A percentile compares a stretch with the other conserved stretches of the same genome.
These are phyloP conservation scores for Ophiocordyceps australis DNA, from an alignment of 2,329 filamentous ascomycete species.

Conservation along the genomic window DNA sequence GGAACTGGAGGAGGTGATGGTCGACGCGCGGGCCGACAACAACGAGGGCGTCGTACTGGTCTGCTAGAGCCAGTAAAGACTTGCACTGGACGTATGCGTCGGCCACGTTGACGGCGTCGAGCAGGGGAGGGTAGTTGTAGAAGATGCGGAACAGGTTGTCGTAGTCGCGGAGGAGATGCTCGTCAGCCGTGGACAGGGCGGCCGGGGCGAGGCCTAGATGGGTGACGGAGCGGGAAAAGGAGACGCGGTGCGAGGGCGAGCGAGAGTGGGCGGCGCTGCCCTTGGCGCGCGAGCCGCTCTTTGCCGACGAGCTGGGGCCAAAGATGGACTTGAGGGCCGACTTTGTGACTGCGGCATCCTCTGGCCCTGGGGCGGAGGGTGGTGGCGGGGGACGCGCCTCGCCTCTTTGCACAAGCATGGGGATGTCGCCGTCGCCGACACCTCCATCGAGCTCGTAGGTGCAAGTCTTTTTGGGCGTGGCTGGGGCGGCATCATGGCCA, in stretches of 20 bases:
- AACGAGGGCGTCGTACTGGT: conserved; percentile 80
- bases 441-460: conserved; percentile 75
- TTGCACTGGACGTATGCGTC: conserved; percentile 91
- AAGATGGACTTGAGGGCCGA: conserved; percentile 12
- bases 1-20: conserved; percentile 85
- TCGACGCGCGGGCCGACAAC: conserved; percentile 83
- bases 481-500: conserved; percentile 19
- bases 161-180: conserved; percentile 77
- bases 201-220: conserved; percentile 43
- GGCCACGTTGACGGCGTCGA: conserved; percentile 78
- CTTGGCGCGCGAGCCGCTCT: conserved; percentile 13
- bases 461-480: conserved; percentile 40
- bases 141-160: conserved; percentile 92
- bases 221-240: conserved; percentile 75
- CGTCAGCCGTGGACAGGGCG: conserved; percentile 37
- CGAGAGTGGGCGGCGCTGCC: conserved; percentile 23
- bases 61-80: conserved; percentile 69
- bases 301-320: conserved; percentile 23
- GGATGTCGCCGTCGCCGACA: conserved; percentile 54
- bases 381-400: conserved; percentile 6
- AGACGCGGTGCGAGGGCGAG: conserved; percentile 19
- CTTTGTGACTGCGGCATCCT: conserved; percentile 3
- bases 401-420: conserved; percentile 75
- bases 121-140: conserved; percentile 74
- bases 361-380: no score